Percentiles rank a stretch among this genome's conserved stretches.
These are phyloP conservation scores for Ceratocystiopsis sp. DNA, from an alignment of 2,329 filamentous ascomycete genomes.

Conservation along the genomic window DNA sequence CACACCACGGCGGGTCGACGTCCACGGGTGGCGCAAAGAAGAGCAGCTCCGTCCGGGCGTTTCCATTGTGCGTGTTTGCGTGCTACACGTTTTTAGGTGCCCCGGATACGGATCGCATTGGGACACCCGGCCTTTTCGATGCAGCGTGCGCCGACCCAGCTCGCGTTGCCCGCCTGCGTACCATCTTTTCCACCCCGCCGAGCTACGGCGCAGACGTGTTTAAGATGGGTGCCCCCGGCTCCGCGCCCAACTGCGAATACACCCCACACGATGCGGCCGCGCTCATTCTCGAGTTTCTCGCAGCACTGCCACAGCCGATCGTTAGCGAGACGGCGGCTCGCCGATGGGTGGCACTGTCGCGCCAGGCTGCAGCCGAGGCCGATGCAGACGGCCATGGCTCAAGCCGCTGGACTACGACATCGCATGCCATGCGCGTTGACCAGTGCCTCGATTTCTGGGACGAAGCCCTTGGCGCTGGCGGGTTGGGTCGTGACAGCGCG, in stretches of 20 bases:
- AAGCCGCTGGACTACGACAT: slow-evolving; percentile 1
- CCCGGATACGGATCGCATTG: slow-evolving; percentile 12
- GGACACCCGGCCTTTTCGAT: slow-evolving; percentile 21
- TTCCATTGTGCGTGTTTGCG: slow-evolving; percentile 24
- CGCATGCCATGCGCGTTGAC: slow-evolving; percentile 19
- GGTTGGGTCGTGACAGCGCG: slow-evolving; percentile 17
- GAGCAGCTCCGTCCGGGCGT: slow-evolving; percentile 14
- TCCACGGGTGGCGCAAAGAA: too few relatives aligned
- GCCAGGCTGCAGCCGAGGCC: slow-evolving; percentile 16
- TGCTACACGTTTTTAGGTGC: slow-evolving; percentile 13
- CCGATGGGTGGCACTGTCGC: slow-evolving; percentile 23
- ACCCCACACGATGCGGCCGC: slow-evolving; percentile 24
- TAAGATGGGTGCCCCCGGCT: too few relatives aligned
- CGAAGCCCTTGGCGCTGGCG: slow-evolving; percentile 23
- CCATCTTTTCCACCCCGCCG: slow-evolving; percentile 19
- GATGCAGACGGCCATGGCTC: slow-evolving; percentile 7
- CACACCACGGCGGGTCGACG: slow-evolving; percentile 15
- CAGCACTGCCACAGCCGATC: slow-evolving; percentile 22
- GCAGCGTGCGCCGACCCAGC: slow-evolving; percentile 17
- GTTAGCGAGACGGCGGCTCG: slow-evolving; percentile 21
- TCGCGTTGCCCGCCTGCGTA: slow-evolving; percentile 16
- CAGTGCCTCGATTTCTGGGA: slow-evolving; percentile 30
- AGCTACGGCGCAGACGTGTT: slow-evolving; percentile 21
- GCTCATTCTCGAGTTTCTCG: slow-evolving; percentile 22
- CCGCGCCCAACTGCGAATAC: slow-evolving; percentile 9